Conservation (phyloP, 2,329 filamentous ascomycete genomes). For the Arthrobotrys iridis region DNA sequence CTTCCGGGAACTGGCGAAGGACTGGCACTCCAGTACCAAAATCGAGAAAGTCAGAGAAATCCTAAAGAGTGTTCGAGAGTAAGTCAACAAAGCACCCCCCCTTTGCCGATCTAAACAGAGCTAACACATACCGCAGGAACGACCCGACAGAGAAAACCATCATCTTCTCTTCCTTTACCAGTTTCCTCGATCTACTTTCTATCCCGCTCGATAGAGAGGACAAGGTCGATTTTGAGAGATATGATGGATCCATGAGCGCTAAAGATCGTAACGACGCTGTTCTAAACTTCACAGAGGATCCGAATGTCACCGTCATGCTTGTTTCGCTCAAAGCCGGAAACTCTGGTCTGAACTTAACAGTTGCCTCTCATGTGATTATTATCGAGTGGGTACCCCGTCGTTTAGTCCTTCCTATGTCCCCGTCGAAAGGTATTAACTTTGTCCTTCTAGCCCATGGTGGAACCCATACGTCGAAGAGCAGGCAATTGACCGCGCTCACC, state of each 20-base stretch:
- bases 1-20: slow-evolving; percentile 59
- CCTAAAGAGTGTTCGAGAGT: slow-evolving; percentile 62
- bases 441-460: slow-evolving; percentile 40
- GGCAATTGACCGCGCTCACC: slow-evolving; percentile 87
- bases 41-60: slow-evolving; percentile 75
- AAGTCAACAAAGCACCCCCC: slow-evolving; percentile 61
- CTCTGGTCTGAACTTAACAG: slow-evolving; percentile 84
- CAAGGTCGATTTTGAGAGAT: slow-evolving; percentile 69
- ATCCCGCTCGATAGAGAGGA: slow-evolving; percentile 71
- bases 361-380: slow-evolving; percentile 85
- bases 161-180: slow-evolving; percentile 83
- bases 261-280: slow-evolving; percentile 74
- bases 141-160: slow-evolving; percentile 75
- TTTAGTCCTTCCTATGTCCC: neutral
- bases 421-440: slow-evolving; percentile 59
- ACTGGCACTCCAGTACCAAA: slow-evolving; percentile 80
- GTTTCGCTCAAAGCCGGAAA: slow-evolving; percentile 84
- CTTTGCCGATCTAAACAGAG: slow-evolving; percentile 58
- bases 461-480: slow-evolving; percentile 94
- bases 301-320: slow-evolving; percentile 74
- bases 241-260: slow-evolving; percentile 79
- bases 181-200: slow-evolving; percentile 79
- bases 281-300: slow-evolving; percentile 72
- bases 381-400: slow-evolving; percentile 74
- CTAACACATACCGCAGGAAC: slow-evolving; percentile 60